phyloP scores from a whole-genome alignment of 73 alveolate species.

The Paramecium tetraurelia region DNA sequence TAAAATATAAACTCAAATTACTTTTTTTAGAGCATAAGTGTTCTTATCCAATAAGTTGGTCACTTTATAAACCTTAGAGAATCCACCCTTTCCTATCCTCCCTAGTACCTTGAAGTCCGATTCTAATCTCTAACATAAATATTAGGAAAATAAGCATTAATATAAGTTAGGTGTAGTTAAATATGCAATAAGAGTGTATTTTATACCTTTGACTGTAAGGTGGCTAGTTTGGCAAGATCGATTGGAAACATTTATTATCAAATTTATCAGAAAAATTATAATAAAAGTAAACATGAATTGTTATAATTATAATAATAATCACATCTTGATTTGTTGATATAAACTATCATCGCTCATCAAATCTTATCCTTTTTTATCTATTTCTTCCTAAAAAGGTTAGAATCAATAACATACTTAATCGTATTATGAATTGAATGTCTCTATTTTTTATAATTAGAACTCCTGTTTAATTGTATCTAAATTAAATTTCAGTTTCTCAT shows the following conservation, averaged over 20 bases:
- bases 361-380: constrained; percentile 35
- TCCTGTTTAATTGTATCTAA: constrained; percentile 32
- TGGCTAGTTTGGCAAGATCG: constrained; percentile 43
- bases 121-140: constrained; percentile 49
- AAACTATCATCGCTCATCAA: constrained; percentile 41
- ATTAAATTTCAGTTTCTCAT: constrained; percentile 37
- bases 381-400: not conserved
- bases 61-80: constrained; percentile 59
- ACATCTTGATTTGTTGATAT: not conserved
- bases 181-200: not conserved
- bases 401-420: not conserved
- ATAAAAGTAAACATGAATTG: not conserved
- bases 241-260: not conserved
- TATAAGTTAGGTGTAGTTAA: not conserved
- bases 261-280: constrained; percentile 12
- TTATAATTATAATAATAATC: not conserved
- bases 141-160: not conserved
- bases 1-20: not conserved
- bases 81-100: constrained; percentile 69
- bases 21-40: constrained; percentile 55
- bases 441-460: not conserved
- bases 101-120: constrained; percentile 63
- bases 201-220: constrained; percentile 16
- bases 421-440: constrained; percentile 23
- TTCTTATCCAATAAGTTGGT: constrained; percentile 51